Evolutionary conservation across 1,284 basidiomycete species (phyloP).

Genomic region (Cystobasidiaceae sp.): DNA sequence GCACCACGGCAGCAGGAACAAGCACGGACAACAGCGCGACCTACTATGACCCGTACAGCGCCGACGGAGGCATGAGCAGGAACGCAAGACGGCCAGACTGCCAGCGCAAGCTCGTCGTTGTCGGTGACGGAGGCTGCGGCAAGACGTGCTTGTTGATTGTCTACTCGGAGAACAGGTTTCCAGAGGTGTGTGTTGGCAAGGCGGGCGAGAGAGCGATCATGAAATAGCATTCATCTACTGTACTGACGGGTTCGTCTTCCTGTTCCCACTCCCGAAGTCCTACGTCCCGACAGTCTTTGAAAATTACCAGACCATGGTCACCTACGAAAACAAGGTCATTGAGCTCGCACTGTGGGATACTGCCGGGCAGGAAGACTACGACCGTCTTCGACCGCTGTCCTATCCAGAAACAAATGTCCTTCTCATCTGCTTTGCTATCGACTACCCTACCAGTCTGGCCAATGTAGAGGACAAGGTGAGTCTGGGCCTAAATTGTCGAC

Average conservation of each 20-base stretch:
- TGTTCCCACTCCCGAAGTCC: constrained; percentile 54
- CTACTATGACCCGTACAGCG: constrained; percentile 21
- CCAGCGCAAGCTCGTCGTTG: constrained; percentile 64
- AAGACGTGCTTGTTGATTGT: constrained; percentile 77
- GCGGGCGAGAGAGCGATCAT: neutral
- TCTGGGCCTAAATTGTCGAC: constrained; percentile 20
- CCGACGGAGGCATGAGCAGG: neutral
- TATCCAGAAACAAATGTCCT: constrained; percentile 92
- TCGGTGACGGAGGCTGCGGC: constrained; percentile 61
- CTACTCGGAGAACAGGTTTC: constrained; percentile 87
- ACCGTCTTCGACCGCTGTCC: constrained; percentile 55
- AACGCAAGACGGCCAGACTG: constrained; percentile 31
- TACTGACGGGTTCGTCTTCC: too few species aligned
- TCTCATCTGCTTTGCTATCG: constrained; percentile 87
- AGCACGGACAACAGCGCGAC: neutral
- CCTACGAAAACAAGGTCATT: constrained; percentile 65
- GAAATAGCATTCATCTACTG: neutral
- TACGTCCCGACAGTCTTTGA: constrained; percentile 92
- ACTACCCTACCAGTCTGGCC: constrained; percentile 85
- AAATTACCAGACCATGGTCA: constrained; percentile 47
- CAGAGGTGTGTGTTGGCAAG: constrained; percentile 62
- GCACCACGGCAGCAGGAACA: neutral
- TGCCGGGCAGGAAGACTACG: constrained; percentile 75
- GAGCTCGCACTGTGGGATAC: constrained; percentile 95
- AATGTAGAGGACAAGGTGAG: constrained; percentile 92